Evolutionary conservation across 768 basidiomycete species (phyloP).

Genomic region (Pisolithus tinctorius): DNA sequence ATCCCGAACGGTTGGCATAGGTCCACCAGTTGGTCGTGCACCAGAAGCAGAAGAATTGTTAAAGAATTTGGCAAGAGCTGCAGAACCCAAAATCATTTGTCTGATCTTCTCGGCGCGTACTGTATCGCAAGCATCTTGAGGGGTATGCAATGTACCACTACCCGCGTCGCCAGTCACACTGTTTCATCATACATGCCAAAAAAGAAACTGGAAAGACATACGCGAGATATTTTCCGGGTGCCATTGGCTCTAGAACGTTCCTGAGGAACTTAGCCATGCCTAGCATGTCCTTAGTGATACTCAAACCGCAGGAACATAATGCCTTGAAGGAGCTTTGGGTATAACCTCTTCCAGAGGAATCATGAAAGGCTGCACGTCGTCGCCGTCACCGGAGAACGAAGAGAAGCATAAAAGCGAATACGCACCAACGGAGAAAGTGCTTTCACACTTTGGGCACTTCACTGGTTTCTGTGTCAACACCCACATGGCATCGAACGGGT

Average conservation of each 20-base stretch:
- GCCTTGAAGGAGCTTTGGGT: slow-evolving; percentile 34
- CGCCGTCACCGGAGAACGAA: neutral
- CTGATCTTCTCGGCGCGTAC: slow-evolving; percentile 20
- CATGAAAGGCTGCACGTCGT: slow-evolving; percentile 30
- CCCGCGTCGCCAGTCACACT: too few relatives aligned
- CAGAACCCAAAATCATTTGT: slow-evolving; percentile 2
- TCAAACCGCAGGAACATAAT: slow-evolving; percentile 30
- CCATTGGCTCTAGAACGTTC: slow-evolving; percentile 21
- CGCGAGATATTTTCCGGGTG: slow-evolving; percentile 23
- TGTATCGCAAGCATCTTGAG: slow-evolving; percentile 9
- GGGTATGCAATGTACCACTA: slow-evolving; percentile 30
- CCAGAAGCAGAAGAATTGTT: neutral
- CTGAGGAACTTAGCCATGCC: slow-evolving; percentile 32
- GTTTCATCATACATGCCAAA: neutral
- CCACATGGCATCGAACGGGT: too few relatives aligned
- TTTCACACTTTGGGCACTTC: slow-evolving; percentile 18
- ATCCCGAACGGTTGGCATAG: neutral
- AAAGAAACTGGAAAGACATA: slow-evolving; percentile 6
- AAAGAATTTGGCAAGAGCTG: neutral
- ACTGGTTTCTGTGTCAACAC: too few relatives aligned
- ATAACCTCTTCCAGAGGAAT: slow-evolving; percentile 36
- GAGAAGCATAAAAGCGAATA: neutral
- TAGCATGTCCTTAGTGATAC: slow-evolving; percentile 33
- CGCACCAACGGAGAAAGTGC: neutral
- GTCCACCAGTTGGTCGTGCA: neutral